These are phyloP conservation scores for Lecanosticta acicola DNA, from an alignment of 2,329 filamentous ascomycete species.

Conservation along the genomic window DNA sequence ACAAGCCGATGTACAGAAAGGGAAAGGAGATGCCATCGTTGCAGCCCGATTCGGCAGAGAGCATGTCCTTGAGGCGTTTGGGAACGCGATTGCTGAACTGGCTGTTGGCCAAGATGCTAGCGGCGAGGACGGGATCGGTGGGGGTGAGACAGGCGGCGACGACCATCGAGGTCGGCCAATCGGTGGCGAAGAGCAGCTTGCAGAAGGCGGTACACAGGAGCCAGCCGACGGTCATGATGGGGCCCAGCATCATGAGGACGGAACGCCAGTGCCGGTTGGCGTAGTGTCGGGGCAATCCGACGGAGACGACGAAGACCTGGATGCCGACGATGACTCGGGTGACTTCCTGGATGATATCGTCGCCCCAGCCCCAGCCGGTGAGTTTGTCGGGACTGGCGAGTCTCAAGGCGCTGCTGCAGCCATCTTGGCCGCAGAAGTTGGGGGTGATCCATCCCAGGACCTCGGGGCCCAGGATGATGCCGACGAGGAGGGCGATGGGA, in stretches of 20 bases:
- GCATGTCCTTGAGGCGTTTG: slow-evolving; percentile 46
- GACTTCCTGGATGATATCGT: slow-evolving; percentile 37
- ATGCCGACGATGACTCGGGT: slow-evolving; percentile 45
- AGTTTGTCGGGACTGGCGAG: slow-evolving; percentile 7
- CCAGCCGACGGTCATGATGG: slow-evolving; percentile 49
- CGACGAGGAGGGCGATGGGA: slow-evolving; percentile 43
- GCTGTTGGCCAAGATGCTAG: slow-evolving; percentile 49
- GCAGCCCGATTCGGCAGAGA: slow-evolving; percentile 51
- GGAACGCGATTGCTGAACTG: slow-evolving; percentile 50
- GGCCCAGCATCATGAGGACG: slow-evolving; percentile 45
- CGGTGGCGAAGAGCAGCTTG: slow-evolving; percentile 42
- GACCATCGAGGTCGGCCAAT: slow-evolving; percentile 44
- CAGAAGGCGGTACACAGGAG: slow-evolving; percentile 45
- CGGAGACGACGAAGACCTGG: slow-evolving; percentile 35
- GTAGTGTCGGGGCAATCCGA: slow-evolving; percentile 40
- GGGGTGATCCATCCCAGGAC: slow-evolving; percentile 38
- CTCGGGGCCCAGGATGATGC: slow-evolving; percentile 41
- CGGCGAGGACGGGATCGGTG: slow-evolving; percentile 53
- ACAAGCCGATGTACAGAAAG: slow-evolving; percentile 51
- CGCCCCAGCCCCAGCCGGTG: slow-evolving; percentile 39
- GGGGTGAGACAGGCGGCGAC: slow-evolving; percentile 53
- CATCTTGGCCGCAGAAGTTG: slow-evolving; percentile 31
- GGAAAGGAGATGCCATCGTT: slow-evolving; percentile 54
- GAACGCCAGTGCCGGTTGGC: slow-evolving; percentile 49
- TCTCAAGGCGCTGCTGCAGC: slow-evolving; percentile 9